Base-by-base conservation (phyloP, 768 basidiomycete species). In the Suillus subaureus region DNA sequence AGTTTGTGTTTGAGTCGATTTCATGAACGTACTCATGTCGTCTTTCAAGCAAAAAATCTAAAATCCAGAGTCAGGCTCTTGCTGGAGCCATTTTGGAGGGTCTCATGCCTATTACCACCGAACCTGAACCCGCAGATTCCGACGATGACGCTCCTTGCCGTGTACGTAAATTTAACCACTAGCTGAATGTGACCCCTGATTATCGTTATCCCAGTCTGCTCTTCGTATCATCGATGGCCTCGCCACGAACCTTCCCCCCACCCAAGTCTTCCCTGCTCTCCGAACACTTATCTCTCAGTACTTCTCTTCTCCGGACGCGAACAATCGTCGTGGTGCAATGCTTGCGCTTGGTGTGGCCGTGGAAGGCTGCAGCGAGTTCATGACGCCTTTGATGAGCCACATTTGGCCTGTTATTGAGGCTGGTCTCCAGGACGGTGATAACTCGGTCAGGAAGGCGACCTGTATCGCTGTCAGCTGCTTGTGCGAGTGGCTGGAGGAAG, bases 321-420 rank as follows among this genome's bases (percentile, higher is more conserved):
- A 84, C 61, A 81, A 88, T 72, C 90, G 97, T 39, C 96, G 97
- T 62, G 93, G 93, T 57, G 97, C 96, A 9, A 90, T 99, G 81
- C 93, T 97, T 72, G 93, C 96, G 1, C 88, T 99, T 60, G 97
- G 97, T 69, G 94, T 99, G 60, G 88, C 90, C 54, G 95, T 99
- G 65, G 97, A 99, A 77, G 97, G 97, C 21, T 98, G 97, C 82
- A 94, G 92, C 79, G 96, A 99, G 82, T 99, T 82, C 80, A 98
- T 99, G 88, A 94, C 94, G 40, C 94, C 96, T 11, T 85, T 95
- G 70, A 94, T 99, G 85, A 79, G 76, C 66, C 85, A 93, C 71
- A 89, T 99, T 35, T 99, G 97, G 97, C 96, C 96, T 1, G 83
- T 97, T 64, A 89, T 99, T 70, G 93, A 97, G 74, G 83, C 87